Evolutionary conservation across 768 basidiomycete species (phyloP).

Genomic region (Pleurotus tuoliensis): DNA sequence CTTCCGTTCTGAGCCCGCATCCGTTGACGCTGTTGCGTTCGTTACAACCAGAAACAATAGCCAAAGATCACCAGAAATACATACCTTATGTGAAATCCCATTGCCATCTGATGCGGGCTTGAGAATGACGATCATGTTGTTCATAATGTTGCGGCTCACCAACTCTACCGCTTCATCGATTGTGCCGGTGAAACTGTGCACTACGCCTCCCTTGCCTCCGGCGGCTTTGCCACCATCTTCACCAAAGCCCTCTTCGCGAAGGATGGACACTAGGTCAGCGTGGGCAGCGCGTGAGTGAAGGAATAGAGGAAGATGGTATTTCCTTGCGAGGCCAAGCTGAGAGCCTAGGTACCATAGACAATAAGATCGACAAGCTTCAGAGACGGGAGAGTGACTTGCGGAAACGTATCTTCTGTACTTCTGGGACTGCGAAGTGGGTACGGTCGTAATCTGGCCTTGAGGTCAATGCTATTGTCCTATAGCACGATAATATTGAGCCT

Average conservation of each 20-base stretch:
- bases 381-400: conserved; percentile 33
- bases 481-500: conserved; percentile 7
- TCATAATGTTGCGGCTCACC: conserved; percentile 34
- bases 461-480: not conserved
- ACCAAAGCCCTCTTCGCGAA: conserved; percentile 64
- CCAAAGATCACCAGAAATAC: conserved; percentile 2
- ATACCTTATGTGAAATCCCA: conserved; percentile 69
- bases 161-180: conserved; percentile 59
- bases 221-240: conserved; percentile 47
- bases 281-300: conserved; percentile 81
- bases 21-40: conserved; percentile 54
- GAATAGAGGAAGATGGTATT: conserved; percentile 72
- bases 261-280: conserved; percentile 58
- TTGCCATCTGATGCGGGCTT: conserved; percentile 43
- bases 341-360: conserved; percentile 26
- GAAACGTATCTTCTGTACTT: conserved; percentile 62
- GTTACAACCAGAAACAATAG: no score
- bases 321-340: conserved; percentile 65
- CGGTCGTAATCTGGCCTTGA: conserved; percentile 68
- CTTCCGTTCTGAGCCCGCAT: conserved; percentile 70
- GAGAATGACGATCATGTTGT: not conserved
- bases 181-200: conserved; percentile 79
- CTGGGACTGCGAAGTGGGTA: conserved; percentile 55
- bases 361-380: not conserved
- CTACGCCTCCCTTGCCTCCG: conserved; percentile 70